Evolutionary conservation across 257 asterid species (phyloP).

Genomic region (Solanum verrucosum): DNA sequence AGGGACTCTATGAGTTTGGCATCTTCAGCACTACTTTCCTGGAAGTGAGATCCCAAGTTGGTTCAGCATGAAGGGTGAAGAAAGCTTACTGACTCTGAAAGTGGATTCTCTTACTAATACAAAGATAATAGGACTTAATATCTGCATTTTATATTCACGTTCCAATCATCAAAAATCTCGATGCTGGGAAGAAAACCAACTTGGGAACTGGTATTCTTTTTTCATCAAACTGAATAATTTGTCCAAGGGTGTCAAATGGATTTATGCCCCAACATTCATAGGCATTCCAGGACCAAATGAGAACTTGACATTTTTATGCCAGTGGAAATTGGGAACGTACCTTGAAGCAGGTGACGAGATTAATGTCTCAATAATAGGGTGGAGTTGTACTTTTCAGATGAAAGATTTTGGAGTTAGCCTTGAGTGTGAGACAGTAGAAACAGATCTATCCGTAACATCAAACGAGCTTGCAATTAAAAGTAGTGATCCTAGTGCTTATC

Average conservation of each 20-base stretch:
- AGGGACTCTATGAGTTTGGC: slow-evolving; percentile 9
- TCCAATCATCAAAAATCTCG: neutral
- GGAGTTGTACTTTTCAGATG: neutral
- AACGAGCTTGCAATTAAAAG: neutral
- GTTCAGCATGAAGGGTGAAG: neutral
- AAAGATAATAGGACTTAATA: neutral
- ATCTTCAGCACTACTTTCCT: slow-evolving; percentile 6
- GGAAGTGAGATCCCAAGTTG: neutral
- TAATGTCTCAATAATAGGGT: neutral
- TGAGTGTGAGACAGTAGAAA: neutral
- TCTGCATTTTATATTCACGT: slow-evolving; percentile 3
- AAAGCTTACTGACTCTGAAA: neutral
- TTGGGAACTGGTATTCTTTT: neutral
- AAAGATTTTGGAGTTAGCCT: neutral
- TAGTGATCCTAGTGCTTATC: neutral
- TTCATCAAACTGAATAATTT: neutral
- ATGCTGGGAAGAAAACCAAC: neutral
- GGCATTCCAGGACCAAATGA: slow-evolving; percentile 9
- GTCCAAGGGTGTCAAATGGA: neutral
- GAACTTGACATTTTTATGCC: neutral
- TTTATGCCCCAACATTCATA: slow-evolving; percentile 7
- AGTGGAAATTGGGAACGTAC: slow-evolving; percentile 1
- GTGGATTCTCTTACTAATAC: neutral
- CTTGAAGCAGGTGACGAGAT: neutral
- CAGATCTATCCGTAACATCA: neutral